Conservation (phyloP, 805 yeast genomes). For the Saccharomyces eubayanus region DNA sequence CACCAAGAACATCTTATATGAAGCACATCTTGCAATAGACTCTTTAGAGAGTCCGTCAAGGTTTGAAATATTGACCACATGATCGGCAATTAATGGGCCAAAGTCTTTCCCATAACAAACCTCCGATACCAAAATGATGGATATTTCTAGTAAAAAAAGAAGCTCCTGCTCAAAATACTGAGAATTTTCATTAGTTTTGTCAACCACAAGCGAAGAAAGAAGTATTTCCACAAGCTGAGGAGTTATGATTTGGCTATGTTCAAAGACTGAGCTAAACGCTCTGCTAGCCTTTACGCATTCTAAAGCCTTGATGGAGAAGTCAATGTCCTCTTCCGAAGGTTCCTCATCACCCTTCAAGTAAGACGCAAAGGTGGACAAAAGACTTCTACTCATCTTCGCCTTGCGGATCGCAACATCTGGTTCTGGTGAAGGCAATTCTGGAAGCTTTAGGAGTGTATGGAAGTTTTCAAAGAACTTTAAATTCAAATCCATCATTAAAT, state of each 20-base stretch:
- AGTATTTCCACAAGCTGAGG: constrained; percentile 27
- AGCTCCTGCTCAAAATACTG: constrained; percentile 38
- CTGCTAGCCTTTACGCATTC: constrained; percentile 73
- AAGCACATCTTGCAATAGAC: constrained; percentile 19
- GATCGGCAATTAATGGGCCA: constrained; percentile 13
- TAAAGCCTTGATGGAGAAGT: constrained; percentile 66
- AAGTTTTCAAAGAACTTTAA: constrained; percentile 44
- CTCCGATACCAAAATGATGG: constrained; percentile 22
- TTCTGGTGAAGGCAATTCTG: constrained; percentile 46
- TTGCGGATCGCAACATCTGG: constrained; percentile 59
- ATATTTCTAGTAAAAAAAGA: constrained; percentile 40
- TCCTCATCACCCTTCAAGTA: constrained; percentile 89
- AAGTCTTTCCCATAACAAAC: constrained; percentile 26
- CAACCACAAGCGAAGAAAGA: constrained; percentile 30
- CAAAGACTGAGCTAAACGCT: constrained; percentile 45
- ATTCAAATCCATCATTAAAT: constrained; percentile 59
- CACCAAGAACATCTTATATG: constrained; percentile 31
- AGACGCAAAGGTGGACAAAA: constrained; percentile 82
- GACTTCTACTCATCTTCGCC: constrained; percentile 58
- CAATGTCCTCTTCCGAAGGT: constrained; percentile 90
- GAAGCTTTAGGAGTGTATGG: constrained; percentile 46
- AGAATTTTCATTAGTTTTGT: constrained; percentile 22
- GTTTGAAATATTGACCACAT: constrained; percentile 7
- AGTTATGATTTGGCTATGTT: constrained; percentile 32
- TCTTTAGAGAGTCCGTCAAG: constrained; percentile 9